Percentiles rank a stretch among this genome's conserved stretches.
These are phyloP conservation scores for Talaromyces nanjingensis DNA, from an alignment of 495 filamentous ascomycete species.

Conservation along the genomic window DNA sequence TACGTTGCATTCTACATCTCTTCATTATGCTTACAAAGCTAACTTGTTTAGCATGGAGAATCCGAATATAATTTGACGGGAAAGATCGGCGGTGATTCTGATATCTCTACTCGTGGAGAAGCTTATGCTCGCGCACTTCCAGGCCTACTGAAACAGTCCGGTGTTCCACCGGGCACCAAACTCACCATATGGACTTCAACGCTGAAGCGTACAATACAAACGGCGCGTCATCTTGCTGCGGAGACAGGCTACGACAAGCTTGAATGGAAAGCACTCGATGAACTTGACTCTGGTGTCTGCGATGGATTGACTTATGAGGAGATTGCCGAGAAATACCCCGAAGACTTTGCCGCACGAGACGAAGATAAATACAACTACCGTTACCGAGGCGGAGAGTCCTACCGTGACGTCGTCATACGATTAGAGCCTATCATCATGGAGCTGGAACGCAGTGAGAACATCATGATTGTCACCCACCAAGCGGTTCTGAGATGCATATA, in stretches of 20 bases:
- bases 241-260: constrained; percentile 75
- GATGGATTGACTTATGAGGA: constrained; percentile 93
- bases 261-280: constrained; percentile 97
- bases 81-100: constrained; percentile 85
- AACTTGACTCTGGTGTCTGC: constrained; percentile 93
- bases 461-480: constrained; percentile 96
- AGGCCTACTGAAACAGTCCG: constrained; percentile 68
- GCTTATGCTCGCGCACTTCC: constrained; percentile 79
- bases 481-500: constrained; percentile 96
- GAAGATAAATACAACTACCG: constrained; percentile 99
- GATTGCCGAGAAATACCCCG: constrained; percentile 82
- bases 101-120: constrained; percentile 78
- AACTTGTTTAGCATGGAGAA: constrained; percentile 69
- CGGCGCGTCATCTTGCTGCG: constrained; percentile 64
- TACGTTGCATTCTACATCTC: constrained; percentile 36
- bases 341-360: constrained; percentile 90
- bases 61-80: constrained; percentile 84
- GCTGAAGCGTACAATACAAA: constrained; percentile 84
- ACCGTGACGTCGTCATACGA: constrained; percentile 94
- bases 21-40: constrained; percentile 12
- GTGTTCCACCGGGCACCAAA: constrained; percentile 66
- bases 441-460: constrained; percentile 88
- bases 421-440: constrained; percentile 99
- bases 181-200: constrained; percentile 98
- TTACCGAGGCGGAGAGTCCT: constrained; percentile 93